Base-by-base conservation (phyloP, 2,329 filamentous ascomycete genomes). In the Graphilbum sp. region DNA sequence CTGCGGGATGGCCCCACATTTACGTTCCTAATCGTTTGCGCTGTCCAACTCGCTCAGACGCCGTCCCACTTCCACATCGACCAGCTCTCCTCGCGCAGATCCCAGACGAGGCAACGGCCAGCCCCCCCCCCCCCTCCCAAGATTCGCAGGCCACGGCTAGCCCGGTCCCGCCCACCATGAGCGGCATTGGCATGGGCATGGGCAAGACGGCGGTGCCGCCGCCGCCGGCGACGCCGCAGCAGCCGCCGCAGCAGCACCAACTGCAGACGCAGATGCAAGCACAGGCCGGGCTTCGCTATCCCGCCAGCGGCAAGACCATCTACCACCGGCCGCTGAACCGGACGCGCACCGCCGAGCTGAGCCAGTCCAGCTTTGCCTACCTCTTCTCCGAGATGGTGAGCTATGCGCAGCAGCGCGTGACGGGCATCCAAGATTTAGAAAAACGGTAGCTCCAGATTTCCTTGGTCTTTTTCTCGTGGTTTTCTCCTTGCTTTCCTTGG, bases 251-350 rank as follows among this genome's bases (percentile, higher is more conserved):
- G 33, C 36, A 23, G 19, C 32, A 35, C 34, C 40, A 39, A 13
- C 39, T 40, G 15, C 41, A 41, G 13, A 15, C 21, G 11, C 36
- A 35, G 47, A 64, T 23, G 13, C 66, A 32, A 53, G 66, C 62
- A 39, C 58, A 67, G 46, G 56, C 67, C 25, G 78, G 82, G 20
- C 76, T 98, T 44, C 82, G 86, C 48, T 84, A 92, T 52, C 88
- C 90, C 35, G 83, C 83, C 40, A 93, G 77, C 58, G 85, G 86
- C 63, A 96, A 96, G 64, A 94, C 86, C 46, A 96, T 98, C 63
- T 98, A 96, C 66, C 86, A 95, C 66, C 75, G 90, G 39, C 86
- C 93, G 44, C 67, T 96, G 44, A 95, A 95, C 61, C 81, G 90
- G 46, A 80, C 78, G 50, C 83, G 85, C 56, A 84, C 82, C 50